Evolutionary conservation across 768 basidiomycete genomes (phyloP), one percentile per base, ranked within the genome.

Genomic region (Leccinellum rugosiceps): DNA sequence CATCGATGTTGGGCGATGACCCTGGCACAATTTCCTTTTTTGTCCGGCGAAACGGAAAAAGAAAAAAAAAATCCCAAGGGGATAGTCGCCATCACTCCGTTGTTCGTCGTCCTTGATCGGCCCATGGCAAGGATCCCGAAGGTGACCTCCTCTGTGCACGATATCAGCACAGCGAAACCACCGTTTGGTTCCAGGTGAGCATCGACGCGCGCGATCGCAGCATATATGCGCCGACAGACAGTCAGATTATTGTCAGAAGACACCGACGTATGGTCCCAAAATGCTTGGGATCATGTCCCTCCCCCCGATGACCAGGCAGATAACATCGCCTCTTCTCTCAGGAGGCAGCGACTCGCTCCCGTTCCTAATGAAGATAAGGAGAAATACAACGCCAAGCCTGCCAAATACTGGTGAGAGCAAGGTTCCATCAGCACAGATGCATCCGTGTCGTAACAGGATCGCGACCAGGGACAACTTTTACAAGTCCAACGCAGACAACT

Each of bases 211-310:
- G 11, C 38, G 28, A 21, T 45, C 8, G 1, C 7, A 3, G 49
- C 60, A 28, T 4, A 58, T 35, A 31, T 10, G 60, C 46, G 21
- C 15, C 11, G 3, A 25, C 62, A 30, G 41, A 35, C 43, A 26
- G 30, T 38, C 58, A 90, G 90, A 69, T 90, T 89, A 68, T 78
- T 92, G 38, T 86, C 80, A 46, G 77, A 85, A 25, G 81, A 86
- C 41, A 68, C 76, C n/a, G 83, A 91, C 62, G 87, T 92, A 3
- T 94, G 91, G 89, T 78, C 80, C 25, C 87, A 92, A 59, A 94
- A 94, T 65, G 92, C 92, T 1, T 94, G 92, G 94, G 91, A 94
- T 68, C 92, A 93, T 67, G 92, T 94, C 46, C 85, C 87, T 31
- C 87, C 87, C 5, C 90, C 92, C 17, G 78, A 84, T 11, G 92